These are phyloP conservation scores for Cyberlindnera maclurae DNA, from an alignment of 805 yeast species.

Conservation along the genomic window DNA sequence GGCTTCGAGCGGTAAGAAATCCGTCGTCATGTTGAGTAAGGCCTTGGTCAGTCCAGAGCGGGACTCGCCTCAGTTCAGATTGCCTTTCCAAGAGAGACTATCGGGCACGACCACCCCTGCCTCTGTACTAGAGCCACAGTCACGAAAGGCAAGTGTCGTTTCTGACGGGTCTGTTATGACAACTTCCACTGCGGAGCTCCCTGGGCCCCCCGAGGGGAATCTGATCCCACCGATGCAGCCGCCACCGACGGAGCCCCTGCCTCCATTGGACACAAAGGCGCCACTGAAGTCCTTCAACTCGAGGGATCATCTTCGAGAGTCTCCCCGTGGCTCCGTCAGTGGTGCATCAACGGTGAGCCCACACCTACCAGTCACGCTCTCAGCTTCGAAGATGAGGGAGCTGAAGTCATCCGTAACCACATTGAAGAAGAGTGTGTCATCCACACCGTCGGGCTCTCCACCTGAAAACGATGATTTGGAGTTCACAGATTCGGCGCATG, in stretches of 20 bases:
- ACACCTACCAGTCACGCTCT: not conserved
- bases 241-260: conserved; percentile 47
- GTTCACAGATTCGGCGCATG: conserved; percentile 15
- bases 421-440: conserved; percentile 14
- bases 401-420: conserved; percentile 14
- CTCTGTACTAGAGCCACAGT: conserved; percentile 14
- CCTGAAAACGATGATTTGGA: conserved; percentile 12
- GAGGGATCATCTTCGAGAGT: conserved; percentile 21
- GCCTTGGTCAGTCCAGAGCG: conserved; percentile 9
- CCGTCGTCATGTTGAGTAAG: conserved; percentile 21
- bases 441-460: conserved; percentile 16
- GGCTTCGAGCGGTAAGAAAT: conserved; percentile 18
- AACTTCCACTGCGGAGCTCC: conserved; percentile 20
- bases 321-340: conserved; percentile 33
- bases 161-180: conserved; percentile 25
- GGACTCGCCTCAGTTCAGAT: conserved; percentile 35
- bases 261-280: conserved; percentile 18
- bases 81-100: conserved; percentile 56
- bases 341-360: not conserved
- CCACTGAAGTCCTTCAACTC: conserved; percentile 8
- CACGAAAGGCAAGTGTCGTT: conserved; percentile 33
- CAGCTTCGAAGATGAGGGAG: conserved; percentile 16
- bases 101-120: conserved; percentile 9
- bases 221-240: conserved; percentile 49
- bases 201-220: conserved; percentile 23